Evolutionary conservation across 345 rosid species (phyloP).

Genomic region (Erysimum cheiranthoides): DNA sequence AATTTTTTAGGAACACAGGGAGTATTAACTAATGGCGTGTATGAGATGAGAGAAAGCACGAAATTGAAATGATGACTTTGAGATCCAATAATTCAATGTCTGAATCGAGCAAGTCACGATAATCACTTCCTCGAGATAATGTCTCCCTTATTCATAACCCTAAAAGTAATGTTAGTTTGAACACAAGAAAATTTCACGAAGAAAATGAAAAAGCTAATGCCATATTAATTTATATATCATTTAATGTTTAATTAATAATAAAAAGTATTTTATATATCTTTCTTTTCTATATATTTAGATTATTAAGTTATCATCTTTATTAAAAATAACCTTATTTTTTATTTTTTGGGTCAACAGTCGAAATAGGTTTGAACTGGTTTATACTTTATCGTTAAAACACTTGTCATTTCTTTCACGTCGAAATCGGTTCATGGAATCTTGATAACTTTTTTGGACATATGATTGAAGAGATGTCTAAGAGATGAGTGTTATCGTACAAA

Average conservation of each 20-base stretch:
- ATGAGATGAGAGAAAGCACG: constrained; percentile 4
- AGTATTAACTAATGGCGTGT: constrained; percentile 14
- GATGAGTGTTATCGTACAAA: constrained; percentile 42
- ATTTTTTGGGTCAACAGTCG: not conserved
- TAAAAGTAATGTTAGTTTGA: constrained; percentile 25
- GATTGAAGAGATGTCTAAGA: constrained; percentile 46
- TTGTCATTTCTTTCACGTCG: constrained; percentile 33
- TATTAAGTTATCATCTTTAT: not conserved
- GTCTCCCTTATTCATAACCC: constrained; percentile 44
- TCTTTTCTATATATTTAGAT: not conserved
- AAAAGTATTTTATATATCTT: too few species aligned
- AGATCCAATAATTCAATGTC: constrained; percentile 40
- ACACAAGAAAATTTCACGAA: constrained; percentile 12
- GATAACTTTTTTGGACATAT: constrained; percentile 37
- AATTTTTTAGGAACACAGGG: too few species aligned
- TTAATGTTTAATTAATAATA: too few species aligned
- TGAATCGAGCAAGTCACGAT: constrained; percentile 45
- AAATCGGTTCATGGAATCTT: constrained; percentile 37
- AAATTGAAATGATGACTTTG: constrained; percentile 1
- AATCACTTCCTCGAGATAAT: constrained; percentile 47
- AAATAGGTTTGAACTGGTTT: constrained; percentile 12
- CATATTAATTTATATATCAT: not conserved
- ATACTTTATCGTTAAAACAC: constrained; percentile 6
- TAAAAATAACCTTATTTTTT: not conserved
- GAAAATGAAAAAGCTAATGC: not conserved